Evolutionary conservation across 768 basidiomycete species (phyloP).

Genomic region (Obba rivulosa): DNA sequence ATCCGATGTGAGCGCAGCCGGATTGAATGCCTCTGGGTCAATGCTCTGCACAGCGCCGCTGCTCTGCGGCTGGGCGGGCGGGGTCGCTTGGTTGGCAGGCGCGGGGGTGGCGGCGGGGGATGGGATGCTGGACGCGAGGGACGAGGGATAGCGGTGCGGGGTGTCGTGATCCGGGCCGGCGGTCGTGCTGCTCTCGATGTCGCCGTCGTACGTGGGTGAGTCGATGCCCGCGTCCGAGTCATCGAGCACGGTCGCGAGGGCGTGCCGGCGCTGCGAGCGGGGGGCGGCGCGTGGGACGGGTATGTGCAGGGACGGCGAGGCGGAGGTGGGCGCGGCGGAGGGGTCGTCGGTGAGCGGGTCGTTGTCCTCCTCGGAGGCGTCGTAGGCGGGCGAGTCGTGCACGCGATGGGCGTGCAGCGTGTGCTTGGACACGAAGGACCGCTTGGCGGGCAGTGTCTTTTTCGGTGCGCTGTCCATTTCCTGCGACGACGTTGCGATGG

Average conservation of each 20-base stretch:
- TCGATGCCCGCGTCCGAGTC: conserved; percentile 77
- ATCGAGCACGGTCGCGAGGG: conserved; percentile 33
- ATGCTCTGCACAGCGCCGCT: conserved; percentile 6
- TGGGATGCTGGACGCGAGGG: conserved; percentile 13
- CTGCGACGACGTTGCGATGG: not conserved
- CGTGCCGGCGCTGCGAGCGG: conserved; percentile 2
- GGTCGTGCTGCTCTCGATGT: conserved; percentile 73
- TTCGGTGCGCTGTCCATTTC: not conserved
- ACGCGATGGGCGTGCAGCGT: conserved; percentile 14
- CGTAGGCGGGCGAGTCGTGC: conserved; percentile 22
- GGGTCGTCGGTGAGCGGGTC: conserved; percentile 79
- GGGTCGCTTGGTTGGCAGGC: conserved; percentile 1
- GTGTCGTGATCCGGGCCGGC: conserved; percentile 30
- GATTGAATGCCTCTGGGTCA: conserved; percentile 42
- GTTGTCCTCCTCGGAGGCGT: conserved; percentile 83
- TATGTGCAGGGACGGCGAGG: conserved; percentile 21
- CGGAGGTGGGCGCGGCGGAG: conserved; percentile 43
- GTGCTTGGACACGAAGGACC: conserved; percentile 53
- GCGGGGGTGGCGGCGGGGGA: conserved; percentile 9
- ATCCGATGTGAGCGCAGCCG: conserved; percentile 61
- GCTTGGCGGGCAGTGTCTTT: conserved; percentile 37
- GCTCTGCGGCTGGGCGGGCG: not conserved
- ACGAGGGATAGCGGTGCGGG: conserved; percentile 19
- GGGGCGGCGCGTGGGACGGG: conserved; percentile 19
- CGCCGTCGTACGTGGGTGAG: conserved; percentile 87